Evolutionary conservation across 441 rosid species (phyloP).

Genomic region (Caryocar brasiliense): DNA sequence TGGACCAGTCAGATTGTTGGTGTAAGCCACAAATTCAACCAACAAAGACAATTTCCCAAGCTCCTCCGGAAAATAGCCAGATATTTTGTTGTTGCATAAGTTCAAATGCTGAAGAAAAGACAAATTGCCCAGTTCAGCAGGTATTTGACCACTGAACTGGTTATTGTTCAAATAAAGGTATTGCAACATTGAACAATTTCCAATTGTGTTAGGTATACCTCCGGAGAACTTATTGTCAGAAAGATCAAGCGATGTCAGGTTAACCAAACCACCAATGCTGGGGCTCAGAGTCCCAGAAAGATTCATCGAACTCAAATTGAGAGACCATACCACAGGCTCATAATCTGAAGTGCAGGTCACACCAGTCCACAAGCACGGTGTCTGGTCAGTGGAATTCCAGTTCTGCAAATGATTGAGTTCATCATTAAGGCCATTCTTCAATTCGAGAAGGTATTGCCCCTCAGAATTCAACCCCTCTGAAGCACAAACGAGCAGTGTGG

Average conservation of each 20-base stretch:
- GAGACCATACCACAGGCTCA: constrained; percentile 48
- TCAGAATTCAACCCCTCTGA: constrained; percentile 62
- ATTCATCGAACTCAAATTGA: constrained; percentile 63
- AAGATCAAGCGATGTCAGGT: constrained; percentile 56
- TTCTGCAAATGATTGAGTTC: constrained; percentile 37
- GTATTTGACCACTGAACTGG: constrained; percentile 57
- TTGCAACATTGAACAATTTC: constrained; percentile 48
- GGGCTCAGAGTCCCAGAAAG: constrained; percentile 67
- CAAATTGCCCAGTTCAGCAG: constrained; percentile 48
- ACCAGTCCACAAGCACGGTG: constrained; percentile 78
- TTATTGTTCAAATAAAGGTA: constrained; percentile 60
- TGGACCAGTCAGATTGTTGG: constrained; percentile 76
- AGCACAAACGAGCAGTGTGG: constrained; percentile 28
- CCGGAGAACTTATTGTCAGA: constrained; percentile 53
- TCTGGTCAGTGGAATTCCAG: constrained; percentile 63
- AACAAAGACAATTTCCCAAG: constrained; percentile 55
- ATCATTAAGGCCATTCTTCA: constrained; percentile 57
- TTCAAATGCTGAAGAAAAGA: constrained; percentile 37
- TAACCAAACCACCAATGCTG: constrained; percentile 53
- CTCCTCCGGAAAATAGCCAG: constrained; percentile 72
- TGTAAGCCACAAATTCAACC: constrained; percentile 76
- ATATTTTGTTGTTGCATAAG: constrained; percentile 70
- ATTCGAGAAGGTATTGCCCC: constrained; percentile 54
- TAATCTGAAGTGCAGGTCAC: constrained; percentile 60
- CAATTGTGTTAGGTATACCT: constrained; percentile 56